Base-by-base conservation (phyloP, 179 eudicot genomes). In the Spergularia azorica region DNA sequence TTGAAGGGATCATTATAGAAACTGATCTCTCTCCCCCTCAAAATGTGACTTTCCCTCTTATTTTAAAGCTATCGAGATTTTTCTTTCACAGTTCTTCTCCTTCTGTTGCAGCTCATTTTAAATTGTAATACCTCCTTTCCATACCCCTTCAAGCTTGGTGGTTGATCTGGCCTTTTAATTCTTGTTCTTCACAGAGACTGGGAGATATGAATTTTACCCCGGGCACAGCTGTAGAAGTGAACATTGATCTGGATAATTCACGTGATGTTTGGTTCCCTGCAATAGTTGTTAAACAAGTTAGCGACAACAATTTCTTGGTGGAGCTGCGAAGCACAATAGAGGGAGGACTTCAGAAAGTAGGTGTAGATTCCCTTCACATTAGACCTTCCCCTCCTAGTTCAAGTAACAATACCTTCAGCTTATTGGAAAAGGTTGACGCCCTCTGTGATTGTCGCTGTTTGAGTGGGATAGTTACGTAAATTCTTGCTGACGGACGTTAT, bases 201-300 rank as follows among this genome's bases (percentile, higher is more conserved):
- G 64, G 86, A 67, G 87, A 77, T 63, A 79, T 75, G 76, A 76
- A 71, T 78, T 88, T 84, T 82, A 79, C 77, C 56, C 79, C 79
- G 7, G 91, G 89, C 16, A 71, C 83, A 73, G 80, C 81, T 69
- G 96, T 89, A 50, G 97, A 90, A 79, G 90, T 91, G 72, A 89
- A 83, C 61, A 70, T 88, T 71, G 90, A 88, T 75, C 59, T 38
- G 21, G 89, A 83, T 67, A 83, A 76, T 71, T 72, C 68, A 48
- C 76, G 71, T 60, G 91, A 79, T 70, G 83, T 79, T 75, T 92
- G 97, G 95, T 89, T 86, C 76, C 93, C 95, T 8, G 94, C 90
- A 21, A 85, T 82, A 12, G 77, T 93, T 52, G 57, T 82, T 63
- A 72, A 83, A 63, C 78, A 80, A 50, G 70, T 68, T 15, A 71